Conservation (phyloP, 352 stramenopile genomes). For the Plasmopara viticola region DNA sequence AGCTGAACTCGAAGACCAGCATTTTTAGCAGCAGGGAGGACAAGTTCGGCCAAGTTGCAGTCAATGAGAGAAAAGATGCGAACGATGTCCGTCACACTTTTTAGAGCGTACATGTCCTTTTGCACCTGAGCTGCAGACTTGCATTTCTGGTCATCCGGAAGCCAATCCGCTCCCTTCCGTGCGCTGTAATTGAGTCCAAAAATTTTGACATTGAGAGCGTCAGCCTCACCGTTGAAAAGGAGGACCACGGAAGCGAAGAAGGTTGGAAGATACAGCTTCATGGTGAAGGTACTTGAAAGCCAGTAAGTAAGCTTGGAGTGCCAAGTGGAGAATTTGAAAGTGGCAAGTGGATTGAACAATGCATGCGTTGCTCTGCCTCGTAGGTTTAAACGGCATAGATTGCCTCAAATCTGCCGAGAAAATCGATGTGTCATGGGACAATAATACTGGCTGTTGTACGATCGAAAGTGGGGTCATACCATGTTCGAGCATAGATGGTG, state of each 20-base stretch:
- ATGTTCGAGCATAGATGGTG: no score
- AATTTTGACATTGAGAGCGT: slow-evolving; percentile 48
- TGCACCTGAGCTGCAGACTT: slow-evolving; percentile 40
- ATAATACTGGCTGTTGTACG: no score
- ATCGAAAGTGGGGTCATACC: no score
- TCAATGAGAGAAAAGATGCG: slow-evolving; percentile 66
- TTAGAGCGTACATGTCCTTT: slow-evolving; percentile 49
- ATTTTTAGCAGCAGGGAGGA: slow-evolving; percentile 42
- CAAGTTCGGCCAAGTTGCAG: slow-evolving; percentile 36
- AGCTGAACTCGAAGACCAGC: slow-evolving; percentile 48
- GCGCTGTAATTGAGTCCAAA: slow-evolving; percentile 77
- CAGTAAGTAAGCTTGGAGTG: not conserved
- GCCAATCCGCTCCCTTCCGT: slow-evolving; percentile 51
- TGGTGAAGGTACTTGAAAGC: slow-evolving; percentile 4
- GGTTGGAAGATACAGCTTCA: slow-evolving; percentile 30
- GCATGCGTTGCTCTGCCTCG: no score
- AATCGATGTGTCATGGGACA: no score
- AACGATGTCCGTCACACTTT: slow-evolving; percentile 40
- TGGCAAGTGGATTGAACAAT: not conserved
- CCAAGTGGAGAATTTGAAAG: not conserved
- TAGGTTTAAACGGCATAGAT: no score
- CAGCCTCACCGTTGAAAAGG: slow-evolving; percentile 3
- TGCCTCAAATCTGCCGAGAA: no score
- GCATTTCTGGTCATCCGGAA: slow-evolving; percentile 28
- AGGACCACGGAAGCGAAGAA: slow-evolving; percentile 16